phyloP scores from a whole-genome alignment of 495 filamentous ascomycete genomes.

The Hypoxylon rickii region DNA sequence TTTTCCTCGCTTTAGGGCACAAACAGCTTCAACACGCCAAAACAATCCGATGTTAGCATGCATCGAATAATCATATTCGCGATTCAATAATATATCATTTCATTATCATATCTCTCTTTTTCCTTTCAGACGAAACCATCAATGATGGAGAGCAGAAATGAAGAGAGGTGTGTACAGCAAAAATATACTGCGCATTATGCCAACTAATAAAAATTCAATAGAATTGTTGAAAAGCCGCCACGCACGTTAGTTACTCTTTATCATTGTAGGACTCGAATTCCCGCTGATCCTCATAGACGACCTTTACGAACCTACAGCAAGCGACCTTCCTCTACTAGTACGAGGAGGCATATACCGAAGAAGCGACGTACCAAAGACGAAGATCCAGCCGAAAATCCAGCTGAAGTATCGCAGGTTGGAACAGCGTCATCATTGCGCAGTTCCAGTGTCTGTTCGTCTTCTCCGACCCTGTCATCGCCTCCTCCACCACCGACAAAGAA shows the following conservation, averaged over 20 bases:
- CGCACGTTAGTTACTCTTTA: slow-evolving; percentile 5
- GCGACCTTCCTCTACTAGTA: slow-evolving; percentile 24
- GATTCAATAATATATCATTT: not conserved
- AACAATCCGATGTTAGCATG: not conserved
- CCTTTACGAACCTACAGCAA: slow-evolving; percentile 52
- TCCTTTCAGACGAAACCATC: slow-evolving; percentile 11
- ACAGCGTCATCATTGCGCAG: not conserved
- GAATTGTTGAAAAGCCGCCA: not conserved
- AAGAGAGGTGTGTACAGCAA: slow-evolving; percentile 7
- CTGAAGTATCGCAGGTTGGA: not conserved
- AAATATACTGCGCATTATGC: not conserved
- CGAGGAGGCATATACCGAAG: slow-evolving; percentile 20
- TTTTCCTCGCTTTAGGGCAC: not conserved
- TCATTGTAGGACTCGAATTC: not conserved
- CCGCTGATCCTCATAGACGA: slow-evolving; percentile 34
- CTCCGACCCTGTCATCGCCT: slow-evolving; percentile 15
- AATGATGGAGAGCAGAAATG: not conserved
- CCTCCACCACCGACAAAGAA: slow-evolving; percentile 27
- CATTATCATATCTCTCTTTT: too few relatives aligned
- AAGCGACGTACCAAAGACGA: slow-evolving; percentile 17
- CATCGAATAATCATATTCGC: not conserved
- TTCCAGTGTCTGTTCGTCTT: slow-evolving; percentile 1
- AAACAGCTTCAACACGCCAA: not conserved
- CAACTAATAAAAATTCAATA: slow-evolving; percentile 1
- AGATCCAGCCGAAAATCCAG: not conserved